Percentiles rank a stretch among this genome's conserved stretches.
These are phyloP conservation scores for Salix brachista DNA, from an alignment of 345 rosid species.

Conservation along the genomic window DNA sequence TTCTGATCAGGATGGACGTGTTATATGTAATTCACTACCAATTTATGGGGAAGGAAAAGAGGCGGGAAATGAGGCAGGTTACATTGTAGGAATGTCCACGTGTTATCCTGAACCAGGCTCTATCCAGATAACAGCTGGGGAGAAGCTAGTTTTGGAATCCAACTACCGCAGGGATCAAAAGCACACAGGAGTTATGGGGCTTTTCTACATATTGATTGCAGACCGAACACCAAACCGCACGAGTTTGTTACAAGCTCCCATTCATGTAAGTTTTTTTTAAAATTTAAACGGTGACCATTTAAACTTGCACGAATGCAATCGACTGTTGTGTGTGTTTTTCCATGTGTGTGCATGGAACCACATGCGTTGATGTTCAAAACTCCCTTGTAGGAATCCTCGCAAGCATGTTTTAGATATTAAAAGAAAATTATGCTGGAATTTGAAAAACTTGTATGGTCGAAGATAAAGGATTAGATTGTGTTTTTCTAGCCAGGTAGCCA, in stretches of 20 bases:
- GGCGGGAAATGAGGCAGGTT: constrained; percentile 85
- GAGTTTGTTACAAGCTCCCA: constrained; percentile 10
- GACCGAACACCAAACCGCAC: constrained; percentile 36
- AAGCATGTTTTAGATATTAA: background rate
- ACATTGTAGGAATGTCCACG: constrained; percentile 87
- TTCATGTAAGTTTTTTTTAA: constrained; percentile 30
- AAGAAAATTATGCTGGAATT: background rate
- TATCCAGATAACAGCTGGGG: constrained; percentile 50
- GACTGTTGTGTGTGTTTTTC: too few relatives aligned
- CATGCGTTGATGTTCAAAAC: too few relatives aligned
- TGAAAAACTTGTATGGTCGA: too few relatives aligned
- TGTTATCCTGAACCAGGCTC: constrained; percentile 75
- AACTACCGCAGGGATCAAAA: constrained; percentile 47
- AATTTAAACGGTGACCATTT: background rate
- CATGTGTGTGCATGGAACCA: too few relatives aligned
- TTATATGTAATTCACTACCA: constrained; percentile 55
- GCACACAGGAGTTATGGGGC: constrained; percentile 86
- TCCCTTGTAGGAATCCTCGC: too few relatives aligned
- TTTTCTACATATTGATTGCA: constrained; percentile 67
- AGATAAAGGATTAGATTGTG: too few relatives aligned
- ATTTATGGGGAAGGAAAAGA: constrained; percentile 65
- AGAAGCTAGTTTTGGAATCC: constrained; percentile 59
- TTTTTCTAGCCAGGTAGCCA: too few relatives aligned
- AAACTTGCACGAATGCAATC: background rate
- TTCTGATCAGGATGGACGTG: constrained; percentile 51